Base-by-base conservation (phyloP, 441 rosid genomes). In the Rhodomyrtus psidioides region DNA sequence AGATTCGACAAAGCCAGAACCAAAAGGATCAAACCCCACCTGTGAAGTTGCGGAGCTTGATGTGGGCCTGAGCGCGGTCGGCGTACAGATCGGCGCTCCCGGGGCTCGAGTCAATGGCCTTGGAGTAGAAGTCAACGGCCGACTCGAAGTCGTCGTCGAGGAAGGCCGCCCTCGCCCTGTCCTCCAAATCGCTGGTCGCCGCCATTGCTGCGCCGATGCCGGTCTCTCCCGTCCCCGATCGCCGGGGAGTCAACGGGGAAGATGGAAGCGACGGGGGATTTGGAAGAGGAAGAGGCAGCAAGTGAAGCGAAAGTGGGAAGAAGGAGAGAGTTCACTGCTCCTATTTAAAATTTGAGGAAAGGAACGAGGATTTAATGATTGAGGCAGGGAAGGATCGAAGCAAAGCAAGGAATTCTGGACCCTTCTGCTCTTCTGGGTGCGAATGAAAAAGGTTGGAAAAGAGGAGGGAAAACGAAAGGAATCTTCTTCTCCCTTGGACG, bases 1-100 rank as follows among this genome's bases (percentile, higher is more conserved):
- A 42, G n/a, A 42, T 26, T 4, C 28, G 23, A 57, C 42, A 26
- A n/a, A 49, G 26, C 6, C 21, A 26, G 24, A 3, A 27, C 5
- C 1, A 42, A 12, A 42, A 19, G n/a, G 13, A 26, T 55, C 42
- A 24, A 49, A n/a, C 14, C 49, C 53, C 89, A 93, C 94, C 93
- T 12, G 91, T 85, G 89, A 91, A 93, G 82, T 88, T 89, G 59
- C 57, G 51, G 91, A 89, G 86, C 84, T 93, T 93, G 89, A 91
- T 86, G 82, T 90, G 86, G 85, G 91, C 93, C 88, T 92, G 94
- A 82, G 95, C 91, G 74, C 95, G 91, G 88, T 92, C 93, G 75
- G 89, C 91, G 91, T 90, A 89, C 84, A 92, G 86, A 86, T 92
- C 83, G 46, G 93, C 90, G 88, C 87, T 89, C 75, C 81, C 62